These are phyloP conservation scores for Parachaetomium inaequale DNA, from an alignment of 495 filamentous ascomycete genomes.

Conservation along the genomic window DNA sequence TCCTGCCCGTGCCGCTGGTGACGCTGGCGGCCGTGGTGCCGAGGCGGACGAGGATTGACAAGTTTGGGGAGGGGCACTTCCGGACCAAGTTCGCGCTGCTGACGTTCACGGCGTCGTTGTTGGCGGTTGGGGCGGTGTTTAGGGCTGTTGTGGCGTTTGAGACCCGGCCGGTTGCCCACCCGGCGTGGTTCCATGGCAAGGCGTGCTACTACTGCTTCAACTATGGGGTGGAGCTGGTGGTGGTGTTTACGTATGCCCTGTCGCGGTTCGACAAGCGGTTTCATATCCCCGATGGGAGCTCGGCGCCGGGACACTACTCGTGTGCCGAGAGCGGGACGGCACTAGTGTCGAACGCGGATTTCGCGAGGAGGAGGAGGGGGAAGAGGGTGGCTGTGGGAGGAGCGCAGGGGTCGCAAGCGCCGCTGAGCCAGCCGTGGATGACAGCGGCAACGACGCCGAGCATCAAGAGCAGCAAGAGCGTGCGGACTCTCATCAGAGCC, in stretches of 20 bases:
- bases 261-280: slow-evolving; percentile 70
- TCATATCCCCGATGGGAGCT: slow-evolving; percentile 54
- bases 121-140: slow-evolving; percentile 68
- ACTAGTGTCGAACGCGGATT: background rate
- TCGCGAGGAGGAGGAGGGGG: background rate
- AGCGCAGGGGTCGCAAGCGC: background rate
- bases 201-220: slow-evolving; percentile 77
- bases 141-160: slow-evolving; percentile 57
- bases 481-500: background rate
- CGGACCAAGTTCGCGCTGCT: slow-evolving; percentile 60
- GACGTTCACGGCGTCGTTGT: slow-evolving; percentile 46
- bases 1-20: slow-evolving; percentile 68
- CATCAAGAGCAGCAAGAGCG: background rate
- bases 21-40: slow-evolving; percentile 44
- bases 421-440: background rate
- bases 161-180: slow-evolving; percentile 49
- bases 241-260: slow-evolving; percentile 61
- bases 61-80: slow-evolving; percentile 68
- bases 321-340: background rate
- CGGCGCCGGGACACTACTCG: slow-evolving; percentile 37
- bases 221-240: slow-evolving; percentile 65
- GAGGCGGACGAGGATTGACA: slow-evolving; percentile 53
- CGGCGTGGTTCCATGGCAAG: slow-evolving; percentile 66
- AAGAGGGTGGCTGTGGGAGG: background rate
- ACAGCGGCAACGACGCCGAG: background rate